A percentile compares a stretch with the other conserved stretches of the same genome.
Conservation (phyloP, 2,329 filamentous ascomycete species). For the Emergomyces orientalis region DNA sequence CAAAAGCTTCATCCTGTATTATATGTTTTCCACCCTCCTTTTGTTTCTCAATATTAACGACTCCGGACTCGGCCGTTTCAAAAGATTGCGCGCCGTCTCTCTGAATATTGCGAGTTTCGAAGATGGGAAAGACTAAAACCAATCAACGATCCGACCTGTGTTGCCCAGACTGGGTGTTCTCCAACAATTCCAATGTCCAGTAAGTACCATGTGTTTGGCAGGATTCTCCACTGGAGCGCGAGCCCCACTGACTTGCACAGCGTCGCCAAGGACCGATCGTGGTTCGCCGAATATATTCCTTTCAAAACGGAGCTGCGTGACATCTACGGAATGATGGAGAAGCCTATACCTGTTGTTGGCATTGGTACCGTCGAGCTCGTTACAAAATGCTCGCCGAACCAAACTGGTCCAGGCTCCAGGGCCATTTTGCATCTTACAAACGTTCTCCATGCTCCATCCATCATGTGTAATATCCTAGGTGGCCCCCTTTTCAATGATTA, state of each 20-base stretch:
- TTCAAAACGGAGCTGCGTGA: slow-evolving; percentile 8
- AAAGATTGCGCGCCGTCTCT: neutral
- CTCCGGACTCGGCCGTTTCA: neutral
- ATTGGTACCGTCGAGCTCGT: slow-evolving; percentile 12
- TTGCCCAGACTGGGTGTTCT: slow-evolving; percentile 14
- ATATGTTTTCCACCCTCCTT: neutral
- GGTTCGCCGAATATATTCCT: slow-evolving; percentile 14
- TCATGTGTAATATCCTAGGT: slow-evolving; percentile 14
- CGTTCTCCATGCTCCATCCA: slow-evolving; percentile 12
- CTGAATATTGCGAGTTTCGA: neutral
- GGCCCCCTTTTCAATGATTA: slow-evolving; percentile 6
- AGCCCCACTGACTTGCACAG: neutral
- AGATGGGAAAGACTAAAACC: neutral
- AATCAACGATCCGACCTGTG: neutral
- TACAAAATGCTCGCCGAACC: slow-evolving; percentile 10
- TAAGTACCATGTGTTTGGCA: neutral
- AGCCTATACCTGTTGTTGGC: slow-evolving; percentile 2
- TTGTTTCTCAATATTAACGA: neutral
- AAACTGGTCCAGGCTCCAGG: slow-evolving; percentile 5
- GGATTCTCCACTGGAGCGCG: neutral
- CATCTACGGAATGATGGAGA: neutral
- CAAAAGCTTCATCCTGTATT: too few species aligned
- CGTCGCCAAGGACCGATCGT: slow-evolving; percentile 14
- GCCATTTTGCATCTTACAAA: slow-evolving; percentile 9
- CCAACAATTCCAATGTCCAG: slow-evolving; percentile 13